Conservation (phyloP, 371 early-diverging fungal genomes). For the Mortierella sp. region DNA sequence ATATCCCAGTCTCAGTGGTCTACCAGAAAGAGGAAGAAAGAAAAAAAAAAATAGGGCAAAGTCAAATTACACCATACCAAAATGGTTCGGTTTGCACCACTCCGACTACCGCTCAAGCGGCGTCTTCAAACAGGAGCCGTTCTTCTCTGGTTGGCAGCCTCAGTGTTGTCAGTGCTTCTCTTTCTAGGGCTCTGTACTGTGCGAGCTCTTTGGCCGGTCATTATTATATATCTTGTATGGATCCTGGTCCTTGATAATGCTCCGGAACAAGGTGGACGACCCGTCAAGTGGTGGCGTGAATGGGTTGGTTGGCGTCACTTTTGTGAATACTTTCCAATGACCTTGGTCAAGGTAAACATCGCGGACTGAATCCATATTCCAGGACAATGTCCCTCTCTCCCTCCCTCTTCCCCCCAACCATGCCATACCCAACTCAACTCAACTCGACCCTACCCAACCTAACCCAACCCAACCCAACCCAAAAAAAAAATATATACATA, state of each 20-base stretch:
- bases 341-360: conserved; percentile 78
- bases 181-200: conserved; percentile 42
- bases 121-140: conserved; percentile 78
- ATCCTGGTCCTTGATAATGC: conserved; percentile 59
- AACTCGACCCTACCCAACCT: too few relatives aligned
- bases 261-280: conserved; percentile 75
- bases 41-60: too few relatives aligned
- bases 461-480: too few relatives aligned
- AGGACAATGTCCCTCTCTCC: too few relatives aligned
- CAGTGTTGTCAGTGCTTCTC: conserved; percentile 60
- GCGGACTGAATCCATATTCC: too few relatives aligned
- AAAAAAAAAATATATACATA: too few relatives aligned
- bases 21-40: too few relatives aligned
- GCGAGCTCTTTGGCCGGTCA: conserved; percentile 64
- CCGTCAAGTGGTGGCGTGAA: conserved; percentile 61
- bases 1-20: too few relatives aligned
- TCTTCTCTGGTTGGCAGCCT: conserved; percentile 64
- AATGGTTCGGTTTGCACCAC: conserved; percentile 69
- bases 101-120: conserved; percentile 76
- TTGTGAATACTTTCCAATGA: conserved; percentile 83
- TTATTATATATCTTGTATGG: conserved; percentile 70
- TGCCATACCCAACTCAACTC: too few relatives aligned
- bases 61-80: too few relatives aligned
- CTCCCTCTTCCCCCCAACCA: too few relatives aligned
- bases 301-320: conserved; percentile 73